These are phyloP conservation scores for Warburgia ugandensis DNA, from an alignment of 164 flowering plant species.

Conservation along the genomic window DNA sequence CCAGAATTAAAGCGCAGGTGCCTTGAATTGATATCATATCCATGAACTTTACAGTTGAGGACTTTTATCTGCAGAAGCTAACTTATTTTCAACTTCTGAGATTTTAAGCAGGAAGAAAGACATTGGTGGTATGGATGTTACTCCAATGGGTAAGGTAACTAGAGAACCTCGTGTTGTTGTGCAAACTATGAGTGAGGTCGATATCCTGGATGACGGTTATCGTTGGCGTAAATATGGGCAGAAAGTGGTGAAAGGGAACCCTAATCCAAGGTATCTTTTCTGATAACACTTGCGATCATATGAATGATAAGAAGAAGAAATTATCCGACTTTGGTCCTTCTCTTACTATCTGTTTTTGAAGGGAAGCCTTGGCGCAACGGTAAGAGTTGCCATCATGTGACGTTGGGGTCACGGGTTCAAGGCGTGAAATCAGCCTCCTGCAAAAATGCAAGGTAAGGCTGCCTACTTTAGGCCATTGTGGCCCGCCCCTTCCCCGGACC, in stretches of 20 bases:
- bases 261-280: slow-evolving; percentile 29
- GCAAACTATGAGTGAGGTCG: slow-evolving; percentile 35
- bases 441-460: too few relatives aligned
- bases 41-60: too few relatives aligned
- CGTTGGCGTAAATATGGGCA: slow-evolving; percentile 36
- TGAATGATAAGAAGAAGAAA: neutral
- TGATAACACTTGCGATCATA: neutral
- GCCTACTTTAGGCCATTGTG: too few relatives aligned
- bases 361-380: too few relatives aligned
- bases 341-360: too few relatives aligned
- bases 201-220: slow-evolving; percentile 35
- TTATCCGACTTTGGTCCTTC: neutral
- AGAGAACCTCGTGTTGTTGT: slow-evolving; percentile 37
- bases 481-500: too few relatives aligned
- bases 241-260: slow-evolving; percentile 35
- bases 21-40: too few relatives aligned
- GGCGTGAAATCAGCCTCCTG: too few relatives aligned
- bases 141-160: slow-evolving; percentile 16
- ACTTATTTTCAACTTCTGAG: neutral
- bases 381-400: too few relatives aligned
- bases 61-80: too few relatives aligned
- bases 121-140: slow-evolving; percentile 10
- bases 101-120: slow-evolving; percentile 19
- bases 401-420: too few relatives aligned
- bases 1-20: slow-evolving; percentile 45